Evolutionary conservation across 2,329 filamentous ascomycete genomes (phyloP).

Genomic region (Teratosphaeriaceae sp.): DNA sequence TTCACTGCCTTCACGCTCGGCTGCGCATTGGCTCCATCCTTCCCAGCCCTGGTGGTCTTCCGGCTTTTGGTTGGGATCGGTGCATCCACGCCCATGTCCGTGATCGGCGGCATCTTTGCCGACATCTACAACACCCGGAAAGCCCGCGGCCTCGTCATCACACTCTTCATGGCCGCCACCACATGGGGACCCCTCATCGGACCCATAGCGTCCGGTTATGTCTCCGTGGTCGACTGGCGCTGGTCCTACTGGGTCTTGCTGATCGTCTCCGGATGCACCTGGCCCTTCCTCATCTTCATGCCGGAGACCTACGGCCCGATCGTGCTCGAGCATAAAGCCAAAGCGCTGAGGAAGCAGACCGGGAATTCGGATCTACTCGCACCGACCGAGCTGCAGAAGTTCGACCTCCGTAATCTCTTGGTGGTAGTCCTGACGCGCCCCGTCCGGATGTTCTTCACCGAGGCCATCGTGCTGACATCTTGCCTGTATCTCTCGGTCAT

Average conservation of each 20-base stretch:
- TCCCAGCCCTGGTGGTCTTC: conserved; percentile 38
- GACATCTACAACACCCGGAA: conserved; percentile 56
- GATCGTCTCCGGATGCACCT: conserved; percentile 58
- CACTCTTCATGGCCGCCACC: conserved; percentile 60
- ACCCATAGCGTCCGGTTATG: conserved; percentile 59
- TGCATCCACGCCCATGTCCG: conserved; percentile 47
- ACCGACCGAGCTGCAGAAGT: conserved; percentile 55
- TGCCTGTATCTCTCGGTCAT: conserved; percentile 61
- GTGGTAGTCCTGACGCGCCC: conserved; percentile 66
- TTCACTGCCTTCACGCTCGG: conserved; percentile 42
- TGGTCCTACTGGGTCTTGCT: conserved; percentile 67
- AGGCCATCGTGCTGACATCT: conserved; percentile 65
- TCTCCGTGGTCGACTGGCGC: conserved; percentile 55
- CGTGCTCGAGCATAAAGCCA: conserved; percentile 42
- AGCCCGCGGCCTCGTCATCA: conserved; percentile 54
- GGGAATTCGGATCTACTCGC: conserved; percentile 48
- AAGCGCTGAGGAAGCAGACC: conserved; percentile 42
- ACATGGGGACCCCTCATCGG: conserved; percentile 60
- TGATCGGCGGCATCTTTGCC: conserved; percentile 57
- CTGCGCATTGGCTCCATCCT: conserved; percentile 38
- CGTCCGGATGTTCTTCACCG: conserved; percentile 64
- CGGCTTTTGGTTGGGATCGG: conserved; percentile 38
- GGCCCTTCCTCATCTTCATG: conserved; percentile 55
- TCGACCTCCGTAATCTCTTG: conserved; percentile 50
- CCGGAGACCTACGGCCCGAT: conserved; percentile 45